Base-by-base conservation (phyloP, 2,329 filamentous ascomycete genomes). In the Orbilia brochopaga region DNA sequence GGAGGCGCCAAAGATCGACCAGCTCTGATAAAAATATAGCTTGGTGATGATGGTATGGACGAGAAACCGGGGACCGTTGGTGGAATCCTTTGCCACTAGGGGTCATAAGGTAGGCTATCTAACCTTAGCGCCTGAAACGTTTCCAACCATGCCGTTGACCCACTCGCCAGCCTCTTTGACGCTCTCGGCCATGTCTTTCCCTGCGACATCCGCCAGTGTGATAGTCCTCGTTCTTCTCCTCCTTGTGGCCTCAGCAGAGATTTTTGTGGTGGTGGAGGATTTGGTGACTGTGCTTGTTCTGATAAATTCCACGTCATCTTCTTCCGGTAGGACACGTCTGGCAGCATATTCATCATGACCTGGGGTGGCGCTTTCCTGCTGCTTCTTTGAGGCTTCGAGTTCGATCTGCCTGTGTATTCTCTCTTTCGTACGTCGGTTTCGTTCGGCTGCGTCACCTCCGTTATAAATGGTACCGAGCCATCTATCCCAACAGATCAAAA, bases 401-500 rank as follows among this genome's bases (percentile, higher is more conserved):
- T 62, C 44, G 37, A 69, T 40, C 15, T 69, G 65, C 23, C 65
- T 46, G 19, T 69, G 65, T 5, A 69, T 59, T 42, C 60, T 72
- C 48, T 64, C 60, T 21, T 65, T 76, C 30, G 59, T 60, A 37
- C 77, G 77, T 63, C 81, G 74, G 80, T 82, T 37, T 85, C 85
- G 77, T 86, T 86, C 74, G 2, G 65, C 65, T 8, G 65, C 65
- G 42, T 69, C 65, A 3, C 82, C 87, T 55, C 90, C 91, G 69
- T 85, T 86, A 88, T 92, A 97, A 80, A 87, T 89, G 23, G 94
- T 99, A 57, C 88, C 87, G 21, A 96, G 83, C 27, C 92, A 78
- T 52, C 85, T 84, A 79, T 99, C 94, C 91, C 94, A 97, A 81
- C 97, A 92, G 53, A 90, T 97, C 81, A 97, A 97, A 82, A 92